Evolutionary conservation across 2,329 filamentous ascomycete species (phyloP), one percentile per base, ranked within the genome.

Genomic region (Hysterium pulicare): DNA sequence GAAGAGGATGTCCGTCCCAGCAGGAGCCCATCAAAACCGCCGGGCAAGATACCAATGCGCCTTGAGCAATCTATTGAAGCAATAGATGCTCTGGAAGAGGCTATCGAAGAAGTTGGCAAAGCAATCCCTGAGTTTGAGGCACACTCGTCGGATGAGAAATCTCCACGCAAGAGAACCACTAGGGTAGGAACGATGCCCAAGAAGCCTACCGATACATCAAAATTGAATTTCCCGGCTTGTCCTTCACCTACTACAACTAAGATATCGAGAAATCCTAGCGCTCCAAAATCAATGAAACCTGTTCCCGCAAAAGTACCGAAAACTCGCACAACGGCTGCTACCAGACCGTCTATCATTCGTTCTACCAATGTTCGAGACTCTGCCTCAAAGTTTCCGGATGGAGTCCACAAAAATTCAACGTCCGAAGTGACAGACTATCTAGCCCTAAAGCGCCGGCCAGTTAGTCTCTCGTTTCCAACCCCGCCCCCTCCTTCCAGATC

Each of bases 81-180:
- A 4, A 64, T 77, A 26, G 75, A 78, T 49, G 70, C 67, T 2
- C 64, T 77, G 6, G 73, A 78, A 43, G 74, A 78, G 41, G 74
- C 71, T 6, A 64, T 78, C 2, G 74, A 77, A 41, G 66, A 72
- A 31, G 60, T 77, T 49, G 57, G 67, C 48, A 58, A 68, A 37
- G 59, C 59, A 2, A 57, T 74, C 19, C 64, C 66, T 4, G 47
- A 47, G 4, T 56, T 67, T 13, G 55, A 69, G 3, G 42, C 52
- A 2, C 57, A 60, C 20, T 49, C 53, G 5, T 60, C 56, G 15
- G 59, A 62, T 11, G 55, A 57, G 32, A 61, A 53, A 54, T 62
- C 54, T 10, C 54, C 51, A n/a, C 51, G 49, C 30, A 61, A 41
- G 11, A 31, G 38, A 20, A 17, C 28, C 11, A 23, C 36, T 15